Evolutionary conservation across 768 basidiomycete genomes (phyloP).

Genomic region (Leucocoprinus sp.): DNA sequence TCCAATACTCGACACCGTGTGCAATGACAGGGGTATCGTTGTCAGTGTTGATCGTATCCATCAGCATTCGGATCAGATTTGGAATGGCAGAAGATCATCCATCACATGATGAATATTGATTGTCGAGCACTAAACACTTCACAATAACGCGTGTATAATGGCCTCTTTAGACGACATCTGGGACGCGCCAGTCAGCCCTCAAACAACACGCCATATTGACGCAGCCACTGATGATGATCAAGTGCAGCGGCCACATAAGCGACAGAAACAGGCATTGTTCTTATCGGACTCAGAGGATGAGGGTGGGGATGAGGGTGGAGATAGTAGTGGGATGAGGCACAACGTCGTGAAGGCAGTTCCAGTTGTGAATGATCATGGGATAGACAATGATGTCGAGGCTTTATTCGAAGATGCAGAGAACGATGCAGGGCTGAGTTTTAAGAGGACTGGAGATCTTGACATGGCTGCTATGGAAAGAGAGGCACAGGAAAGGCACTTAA

Average conservation of each 20-base stretch:
- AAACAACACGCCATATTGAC: constrained; percentile 9
- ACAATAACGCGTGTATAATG: constrained; percentile 38
- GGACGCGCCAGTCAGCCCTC: constrained; percentile 38
- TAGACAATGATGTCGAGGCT: constrained; percentile 40
- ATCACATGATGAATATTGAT: constrained; percentile 18
- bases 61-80: not conserved
- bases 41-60: constrained; percentile 9
- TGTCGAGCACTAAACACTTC: constrained; percentile 24
- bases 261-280: constrained; percentile 40
- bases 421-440: constrained; percentile 29
- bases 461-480: constrained; percentile 44
- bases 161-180: constrained; percentile 49
- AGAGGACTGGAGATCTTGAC: constrained; percentile 44
- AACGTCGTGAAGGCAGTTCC: constrained; percentile 28
- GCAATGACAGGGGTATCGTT: constrained; percentile 47
- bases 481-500: constrained; percentile 43
- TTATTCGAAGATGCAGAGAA: constrained; percentile 32
- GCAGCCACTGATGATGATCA: constrained; percentile 16
- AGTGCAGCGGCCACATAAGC: constrained; percentile 24
- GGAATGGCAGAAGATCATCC: constrained; percentile 9
- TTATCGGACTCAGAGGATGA: constrained; percentile 53
- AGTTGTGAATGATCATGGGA: constrained; percentile 18
- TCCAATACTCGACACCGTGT: constrained; percentile 85
- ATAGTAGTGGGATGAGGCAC: constrained; percentile 19
- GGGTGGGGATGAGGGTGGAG: constrained; percentile 36